Conservation (phyloP, 139 green algal genomes). For the Monoraphidium neglectum region DNA sequence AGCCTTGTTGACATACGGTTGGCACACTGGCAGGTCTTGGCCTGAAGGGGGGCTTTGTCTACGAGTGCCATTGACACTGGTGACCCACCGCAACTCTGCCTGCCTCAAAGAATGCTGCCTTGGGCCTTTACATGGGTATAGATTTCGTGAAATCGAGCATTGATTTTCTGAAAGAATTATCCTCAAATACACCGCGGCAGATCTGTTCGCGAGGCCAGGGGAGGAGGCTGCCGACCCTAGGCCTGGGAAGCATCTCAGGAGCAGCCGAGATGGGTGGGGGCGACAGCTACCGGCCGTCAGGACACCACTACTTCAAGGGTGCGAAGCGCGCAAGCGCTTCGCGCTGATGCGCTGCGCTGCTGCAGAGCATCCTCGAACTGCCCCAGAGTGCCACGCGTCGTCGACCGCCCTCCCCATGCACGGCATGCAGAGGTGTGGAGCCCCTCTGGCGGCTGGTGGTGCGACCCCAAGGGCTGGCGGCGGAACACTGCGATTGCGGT, state of each 20-base stretch:
- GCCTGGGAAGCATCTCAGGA: background rate
- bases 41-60: too few relatives aligned
- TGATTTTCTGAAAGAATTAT: too few relatives aligned
- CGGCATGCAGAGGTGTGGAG: constrained; percentile 45
- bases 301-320: constrained; percentile 37
- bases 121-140: too few relatives aligned
- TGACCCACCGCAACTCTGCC: too few relatives aligned
- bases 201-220: background rate
- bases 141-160: too few relatives aligned
- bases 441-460: constrained; percentile 53
- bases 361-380: background rate
- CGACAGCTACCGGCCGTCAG: constrained; percentile 19
- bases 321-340: background rate
- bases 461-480: constrained; percentile 51
- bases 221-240: background rate
- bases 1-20: too few relatives aligned
- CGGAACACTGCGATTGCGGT: constrained; percentile 46
- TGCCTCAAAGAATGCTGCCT: too few relatives aligned
- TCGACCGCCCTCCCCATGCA: background rate
- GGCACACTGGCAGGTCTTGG: too few relatives aligned
- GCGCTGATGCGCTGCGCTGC: background rate
- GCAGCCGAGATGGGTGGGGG: constrained; percentile 12
- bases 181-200: background rate
- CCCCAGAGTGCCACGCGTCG: background rate
- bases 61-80: too few relatives aligned